Percentiles rank a stretch among this genome's conserved stretches.
These are phyloP conservation scores for Neopestalotiopsis sp. DNA, from an alignment of 2,329 filamentous ascomycete species.

Conservation along the genomic window DNA sequence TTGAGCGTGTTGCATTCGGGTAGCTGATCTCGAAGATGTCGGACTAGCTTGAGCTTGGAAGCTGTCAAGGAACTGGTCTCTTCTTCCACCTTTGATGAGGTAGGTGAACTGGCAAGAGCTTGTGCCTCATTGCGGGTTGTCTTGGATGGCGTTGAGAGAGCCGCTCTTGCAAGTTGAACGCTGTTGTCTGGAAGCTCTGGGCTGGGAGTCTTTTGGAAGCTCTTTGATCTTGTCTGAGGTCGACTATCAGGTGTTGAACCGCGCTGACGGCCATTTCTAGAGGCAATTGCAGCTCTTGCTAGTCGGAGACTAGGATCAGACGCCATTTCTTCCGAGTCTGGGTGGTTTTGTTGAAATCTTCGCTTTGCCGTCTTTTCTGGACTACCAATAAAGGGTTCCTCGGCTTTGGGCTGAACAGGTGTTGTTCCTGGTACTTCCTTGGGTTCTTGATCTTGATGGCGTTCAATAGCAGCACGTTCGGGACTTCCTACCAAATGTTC, in stretches of 20 bases:
- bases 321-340: neutral
- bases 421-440: neutral
- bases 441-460: neutral
- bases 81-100: constrained; percentile 27
- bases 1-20: constrained; percentile 59
- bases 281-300: constrained; percentile 18
- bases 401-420: neutral
- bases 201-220: constrained; percentile 16
- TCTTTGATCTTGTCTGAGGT: constrained; percentile 18
- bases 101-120: constrained; percentile 15
- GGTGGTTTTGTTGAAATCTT: constrained; percentile 1
- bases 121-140: constrained; percentile 18
- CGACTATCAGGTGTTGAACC: constrained; percentile 20
- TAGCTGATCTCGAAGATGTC: constrained; percentile 52
- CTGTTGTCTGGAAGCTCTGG: constrained; percentile 18
- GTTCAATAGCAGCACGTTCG: neutral
- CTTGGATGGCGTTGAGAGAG: constrained; percentile 28
- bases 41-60: constrained; percentile 52
- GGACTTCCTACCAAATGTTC: neutral
- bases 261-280: constrained; percentile 17
- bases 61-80: constrained; percentile 36
- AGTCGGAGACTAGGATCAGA: constrained; percentile 19
- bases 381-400: neutral
- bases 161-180: constrained; percentile 29
- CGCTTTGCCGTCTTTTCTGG: constrained; percentile 12